Evolutionary conservation across 805 yeast species (phyloP).

Genomic region (Yueomyces sinensis): DNA sequence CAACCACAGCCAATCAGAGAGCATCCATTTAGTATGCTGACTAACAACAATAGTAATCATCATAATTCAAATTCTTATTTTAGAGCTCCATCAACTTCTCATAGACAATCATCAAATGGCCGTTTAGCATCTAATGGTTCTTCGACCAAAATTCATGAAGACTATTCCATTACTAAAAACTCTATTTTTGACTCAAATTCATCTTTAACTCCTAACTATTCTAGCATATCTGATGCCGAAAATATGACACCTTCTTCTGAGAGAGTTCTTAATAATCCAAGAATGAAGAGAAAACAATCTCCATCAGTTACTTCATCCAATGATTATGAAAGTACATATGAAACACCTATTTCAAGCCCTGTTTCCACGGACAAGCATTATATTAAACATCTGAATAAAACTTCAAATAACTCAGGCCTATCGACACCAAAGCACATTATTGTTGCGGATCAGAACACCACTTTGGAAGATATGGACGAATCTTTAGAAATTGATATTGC

Average conservation of each 20-base stretch:
- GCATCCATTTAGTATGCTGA: not conserved
- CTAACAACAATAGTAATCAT: not conserved
- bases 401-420: not conserved
- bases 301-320: not conserved
- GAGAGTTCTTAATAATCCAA: not conserved
- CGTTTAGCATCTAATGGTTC: not conserved
- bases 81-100: not conserved
- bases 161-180: not conserved
- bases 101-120: not conserved
- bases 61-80: not conserved
- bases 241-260: too few species aligned
- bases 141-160: not conserved
- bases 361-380: not conserved
- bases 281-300: not conserved
- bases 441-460: not conserved
- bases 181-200: constrained; percentile 1
- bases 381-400: not conserved
- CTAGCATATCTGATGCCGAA: too few species aligned
- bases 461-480: too few species aligned
- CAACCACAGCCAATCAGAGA: not conserved
- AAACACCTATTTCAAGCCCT: not conserved
- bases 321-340: not conserved
- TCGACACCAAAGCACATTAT: too few species aligned
- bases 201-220: not conserved
- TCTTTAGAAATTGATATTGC: constrained; percentile 1